Evolutionary conservation across 345 rosid genomes (phyloP), one percentile per base, ranked within the genome.

Genomic region (Nasturtium officinale): DNA sequence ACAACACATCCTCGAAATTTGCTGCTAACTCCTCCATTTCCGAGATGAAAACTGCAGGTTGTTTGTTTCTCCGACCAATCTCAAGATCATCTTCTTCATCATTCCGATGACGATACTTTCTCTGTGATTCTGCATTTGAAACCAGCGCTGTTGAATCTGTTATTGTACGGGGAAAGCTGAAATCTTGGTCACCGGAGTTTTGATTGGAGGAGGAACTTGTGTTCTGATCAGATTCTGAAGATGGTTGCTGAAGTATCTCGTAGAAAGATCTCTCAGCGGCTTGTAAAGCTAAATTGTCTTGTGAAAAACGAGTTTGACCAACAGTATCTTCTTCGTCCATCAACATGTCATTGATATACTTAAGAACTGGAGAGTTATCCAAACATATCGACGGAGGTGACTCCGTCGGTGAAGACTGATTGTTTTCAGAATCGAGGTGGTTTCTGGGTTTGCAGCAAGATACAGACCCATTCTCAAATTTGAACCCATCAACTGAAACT

Each of bases 181-280:
- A 69, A 17, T 40, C 53, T 13, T 13, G 48, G 40, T 66, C 72
- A n/a, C 56, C 52, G 67, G 72, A 73, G 52, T 61, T 51, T 61
- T 61, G 76, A 38, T 42, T 62, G 33, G 61, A 59, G 33, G 61
- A 59, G 18, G 67, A 66, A 7, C 17, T 47, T 3, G 67, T 6
- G 50, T 12, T 73, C 3, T 73, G 77, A 54, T 86, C 84, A 69
- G 95, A 92, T 61, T 88, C 94, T 1, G 83, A 43, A 16, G 89
- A 84, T 30, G 81, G 86, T 3, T 69, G 43, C 67, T 85, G 69
- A 46, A 90, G 77, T 11, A 79, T 79, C 59, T 86, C 85, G 72
- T 79, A 85, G 61, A 90, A 80, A 2, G 89, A 86, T 67, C 78
- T 88, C 83, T 90, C 96, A 0, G 94, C 85, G 42, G 87, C 86